Conservation (phyloP, 2,329 filamentous ascomycete species). For the Volutella citrinella region DNA sequence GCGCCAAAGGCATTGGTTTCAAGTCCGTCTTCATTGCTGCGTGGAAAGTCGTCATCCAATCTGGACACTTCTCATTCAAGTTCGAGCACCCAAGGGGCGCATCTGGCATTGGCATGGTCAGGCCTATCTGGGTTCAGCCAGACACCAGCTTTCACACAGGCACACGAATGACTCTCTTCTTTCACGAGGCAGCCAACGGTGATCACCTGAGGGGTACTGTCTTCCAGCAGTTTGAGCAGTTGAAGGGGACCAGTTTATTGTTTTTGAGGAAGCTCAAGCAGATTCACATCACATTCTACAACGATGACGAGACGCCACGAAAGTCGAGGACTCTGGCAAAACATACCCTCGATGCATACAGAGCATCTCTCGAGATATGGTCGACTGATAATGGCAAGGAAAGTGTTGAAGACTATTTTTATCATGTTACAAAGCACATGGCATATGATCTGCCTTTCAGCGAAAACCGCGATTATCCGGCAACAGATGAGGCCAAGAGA, state of each 20-base stretch:
- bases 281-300: constrained; percentile 9
- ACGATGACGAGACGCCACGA: not conserved
- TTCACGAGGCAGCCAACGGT: constrained; percentile 13
- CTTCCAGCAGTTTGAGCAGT: constrained; percentile 7
- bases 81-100: constrained; percentile 9
- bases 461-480: constrained; percentile 10
- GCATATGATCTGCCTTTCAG: constrained; percentile 3
- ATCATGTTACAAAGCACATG: constrained; percentile 10
- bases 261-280: constrained; percentile 12
- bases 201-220: constrained; percentile 4
- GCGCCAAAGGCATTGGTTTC: constrained; percentile 17
- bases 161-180: constrained; percentile 12
- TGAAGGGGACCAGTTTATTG: constrained; percentile 8
- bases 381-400: not conserved
- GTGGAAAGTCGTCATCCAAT: constrained; percentile 14
- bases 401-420: not conserved
- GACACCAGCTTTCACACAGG: constrained; percentile 1
- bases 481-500: not conserved
- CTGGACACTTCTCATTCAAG: constrained; percentile 15
- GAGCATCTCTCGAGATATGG: constrained; percentile 6
- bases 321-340: constrained; percentile 8
- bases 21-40: constrained; percentile 16
- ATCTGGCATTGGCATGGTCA: constrained; percentile 11
- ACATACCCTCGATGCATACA: constrained; percentile 3
- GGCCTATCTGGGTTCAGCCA: constrained; percentile 10